These are phyloP conservation scores for Phaffia tasmanica DNA, from an alignment of 768 basidiomycete genomes.

Conservation along the genomic window DNA sequence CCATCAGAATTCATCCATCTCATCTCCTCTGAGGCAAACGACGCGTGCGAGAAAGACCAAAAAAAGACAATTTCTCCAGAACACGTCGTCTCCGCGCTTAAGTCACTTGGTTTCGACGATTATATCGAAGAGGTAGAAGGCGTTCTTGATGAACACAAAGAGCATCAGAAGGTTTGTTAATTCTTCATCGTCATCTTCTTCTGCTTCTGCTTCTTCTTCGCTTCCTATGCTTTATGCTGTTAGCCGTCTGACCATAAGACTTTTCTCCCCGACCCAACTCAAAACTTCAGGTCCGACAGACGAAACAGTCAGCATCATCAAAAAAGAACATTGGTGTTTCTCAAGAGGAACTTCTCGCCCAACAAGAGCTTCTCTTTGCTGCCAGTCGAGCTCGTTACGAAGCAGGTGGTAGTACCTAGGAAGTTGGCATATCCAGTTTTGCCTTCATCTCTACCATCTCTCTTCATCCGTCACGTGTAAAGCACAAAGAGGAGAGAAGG, in stretches of 20 bases:
- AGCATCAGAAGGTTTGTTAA: conserved; percentile 69
- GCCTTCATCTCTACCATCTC: no score
- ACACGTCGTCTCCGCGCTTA: conserved; percentile 83
- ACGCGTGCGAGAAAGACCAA: conserved; percentile 93
- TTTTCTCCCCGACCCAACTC: not conserved
- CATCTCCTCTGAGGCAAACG: conserved; percentile 93
- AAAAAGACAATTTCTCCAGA: conserved; percentile 99
- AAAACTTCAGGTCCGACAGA: conserved; percentile 62
- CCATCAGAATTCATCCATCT: conserved; percentile 93
- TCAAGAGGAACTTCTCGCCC: conserved; percentile 72
- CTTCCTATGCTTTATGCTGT: not conserved
- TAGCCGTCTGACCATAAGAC: not conserved
- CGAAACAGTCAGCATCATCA: conserved; percentile 67
- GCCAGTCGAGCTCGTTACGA: conserved; percentile 52
- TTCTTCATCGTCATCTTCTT: not conserved
- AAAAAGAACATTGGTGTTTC: conserved; percentile 75
- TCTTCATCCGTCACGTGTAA: no score
- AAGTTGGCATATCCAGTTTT: not conserved
- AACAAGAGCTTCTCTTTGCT: conserved; percentile 89
- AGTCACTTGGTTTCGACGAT: conserved; percentile 85
- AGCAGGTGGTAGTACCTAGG: conserved; percentile 25
- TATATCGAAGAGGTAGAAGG: conserved; percentile 84
- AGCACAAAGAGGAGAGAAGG: no score
- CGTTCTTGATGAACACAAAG: conserved; percentile 90
- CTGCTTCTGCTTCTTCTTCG: not conserved